Percentiles rank a stretch among this genome's conserved stretches.
Evolutionary conservation across 2,329 filamentous ascomycete genomes (phyloP).

Genomic region (Metarhizium humberi): DNA sequence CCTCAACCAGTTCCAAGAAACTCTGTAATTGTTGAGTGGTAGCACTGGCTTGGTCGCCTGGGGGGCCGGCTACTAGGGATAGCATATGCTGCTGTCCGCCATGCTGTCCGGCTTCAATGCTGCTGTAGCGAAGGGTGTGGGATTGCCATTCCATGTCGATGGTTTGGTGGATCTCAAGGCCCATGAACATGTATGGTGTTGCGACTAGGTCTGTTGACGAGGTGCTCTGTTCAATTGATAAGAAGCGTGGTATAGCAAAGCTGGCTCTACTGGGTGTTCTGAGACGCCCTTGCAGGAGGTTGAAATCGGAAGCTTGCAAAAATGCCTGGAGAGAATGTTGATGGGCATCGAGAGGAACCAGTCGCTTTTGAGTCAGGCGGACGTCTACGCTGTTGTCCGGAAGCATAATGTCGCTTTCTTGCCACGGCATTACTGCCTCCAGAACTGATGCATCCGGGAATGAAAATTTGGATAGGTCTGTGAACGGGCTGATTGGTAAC

Average conservation of each 20-base stretch:
- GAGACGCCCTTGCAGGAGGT: slow-evolving; percentile 31
- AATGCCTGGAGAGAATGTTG: slow-evolving; percentile 32
- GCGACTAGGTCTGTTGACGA: background rate
- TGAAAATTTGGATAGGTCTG: slow-evolving; percentile 17
- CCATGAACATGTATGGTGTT: slow-evolving; percentile 32
- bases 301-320: slow-evolving; percentile 33
- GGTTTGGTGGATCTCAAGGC: slow-evolving; percentile 42
- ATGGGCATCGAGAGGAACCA: slow-evolving; percentile 29
- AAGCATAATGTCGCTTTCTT: slow-evolving; percentile 34
- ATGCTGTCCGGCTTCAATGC: slow-evolving; percentile 40
- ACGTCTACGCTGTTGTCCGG: slow-evolving; percentile 38
- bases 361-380: slow-evolving; percentile 28
- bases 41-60: background rate
- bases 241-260: slow-evolving; percentile 21
- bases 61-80: slow-evolving; percentile 23
- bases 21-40: background rate
- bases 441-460: slow-evolving; percentile 22
- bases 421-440: slow-evolving; percentile 18
- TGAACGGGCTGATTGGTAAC: slow-evolving; percentile 20
- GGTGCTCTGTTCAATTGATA: background rate
- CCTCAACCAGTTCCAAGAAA: slow-evolving; percentile 20
- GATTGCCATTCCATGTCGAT: slow-evolving; percentile 31
- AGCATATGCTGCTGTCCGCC: slow-evolving; percentile 43
- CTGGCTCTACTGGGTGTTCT: slow-evolving; percentile 25
- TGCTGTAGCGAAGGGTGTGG: slow-evolving; percentile 40